Conservation (phyloP, 805 yeast species). For the Metschnikowia sp. region DNA sequence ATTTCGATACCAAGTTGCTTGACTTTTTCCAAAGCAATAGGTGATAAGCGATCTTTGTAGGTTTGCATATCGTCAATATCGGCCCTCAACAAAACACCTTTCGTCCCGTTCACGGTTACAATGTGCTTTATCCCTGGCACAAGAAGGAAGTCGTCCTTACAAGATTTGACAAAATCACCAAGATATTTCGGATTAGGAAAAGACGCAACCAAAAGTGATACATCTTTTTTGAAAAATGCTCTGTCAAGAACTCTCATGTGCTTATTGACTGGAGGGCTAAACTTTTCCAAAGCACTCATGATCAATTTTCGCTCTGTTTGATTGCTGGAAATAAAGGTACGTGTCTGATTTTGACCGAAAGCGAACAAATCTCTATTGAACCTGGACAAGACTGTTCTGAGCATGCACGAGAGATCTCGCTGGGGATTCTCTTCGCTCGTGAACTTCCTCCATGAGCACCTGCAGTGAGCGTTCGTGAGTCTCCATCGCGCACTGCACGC, state of each 20-base stretch:
- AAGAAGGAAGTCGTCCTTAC: conserved; percentile 59
- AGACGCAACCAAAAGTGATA: conserved; percentile 62
- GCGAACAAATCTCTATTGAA: no score
- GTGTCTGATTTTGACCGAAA: not conserved
- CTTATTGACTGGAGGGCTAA: conserved; percentile 66
- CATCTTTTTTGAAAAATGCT: conserved; percentile 52
- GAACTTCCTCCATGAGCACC: no score
- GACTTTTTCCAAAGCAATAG: conserved; percentile 44
- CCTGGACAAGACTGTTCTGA: no score
- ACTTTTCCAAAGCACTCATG: conserved; percentile 25
- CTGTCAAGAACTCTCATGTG: conserved; percentile 66
- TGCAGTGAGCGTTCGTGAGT: not conserved
- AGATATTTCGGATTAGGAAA: conserved; percentile 65
- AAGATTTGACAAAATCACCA: conserved; percentile 57
- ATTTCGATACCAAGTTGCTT: conserved; percentile 45
- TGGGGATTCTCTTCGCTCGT: not conserved
- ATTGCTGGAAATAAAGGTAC: conserved; percentile 12
- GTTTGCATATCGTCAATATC: conserved; percentile 39
- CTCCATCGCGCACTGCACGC: conserved; percentile 15
- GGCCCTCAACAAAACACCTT: conserved; percentile 62
- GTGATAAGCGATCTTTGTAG: conserved; percentile 36
- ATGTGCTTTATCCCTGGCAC: conserved; percentile 72
- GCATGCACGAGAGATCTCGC: not conserved
- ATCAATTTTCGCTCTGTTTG: conserved; percentile 26
- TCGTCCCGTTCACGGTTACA: conserved; percentile 37